Conservation (phyloP, 164 flowering plant species). For the Cinnamomum chago region DNA sequence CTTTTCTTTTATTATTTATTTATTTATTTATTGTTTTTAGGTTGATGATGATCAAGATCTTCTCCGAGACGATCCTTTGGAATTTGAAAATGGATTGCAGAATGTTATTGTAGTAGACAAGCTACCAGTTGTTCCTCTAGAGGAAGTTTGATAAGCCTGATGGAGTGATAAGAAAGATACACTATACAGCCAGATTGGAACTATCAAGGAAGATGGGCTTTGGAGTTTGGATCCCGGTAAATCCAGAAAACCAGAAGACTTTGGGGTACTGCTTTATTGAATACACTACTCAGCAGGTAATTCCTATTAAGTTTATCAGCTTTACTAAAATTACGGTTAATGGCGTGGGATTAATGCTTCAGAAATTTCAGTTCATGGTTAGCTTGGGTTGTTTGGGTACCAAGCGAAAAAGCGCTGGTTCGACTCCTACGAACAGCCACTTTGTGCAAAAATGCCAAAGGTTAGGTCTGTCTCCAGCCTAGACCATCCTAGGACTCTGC, state of each 20-base stretch:
- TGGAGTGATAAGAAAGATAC: conserved; percentile 68
- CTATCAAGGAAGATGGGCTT: conserved; percentile 72
- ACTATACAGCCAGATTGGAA: conserved; percentile 64
- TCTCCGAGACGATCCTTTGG: conserved; percentile 47
- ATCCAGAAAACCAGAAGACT: conserved; percentile 53
- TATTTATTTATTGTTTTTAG: neutral
- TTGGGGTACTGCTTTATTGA: conserved; percentile 83
- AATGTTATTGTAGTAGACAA: conserved; percentile 81
- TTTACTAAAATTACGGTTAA: too few species aligned
- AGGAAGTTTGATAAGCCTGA: conserved; percentile 82
- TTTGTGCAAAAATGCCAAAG: too few species aligned
- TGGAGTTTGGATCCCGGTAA: conserved; percentile 66
- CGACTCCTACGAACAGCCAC: too few species aligned
- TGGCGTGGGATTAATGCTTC: too few species aligned
- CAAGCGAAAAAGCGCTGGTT: too few species aligned
- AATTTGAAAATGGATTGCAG: conserved; percentile 59
- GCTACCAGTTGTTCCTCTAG: conserved; percentile 71
- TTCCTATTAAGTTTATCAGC: too few species aligned
- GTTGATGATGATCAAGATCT: conserved; percentile 61
- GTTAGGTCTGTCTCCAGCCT: too few species aligned
- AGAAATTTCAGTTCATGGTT: too few species aligned
- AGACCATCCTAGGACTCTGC: too few species aligned
- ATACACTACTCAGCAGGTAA: conserved; percentile 80
- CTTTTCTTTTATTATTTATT: neutral
- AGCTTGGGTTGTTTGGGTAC: too few species aligned